These are phyloP conservation scores for Hypoxylon sp. DNA, from an alignment of 2,329 filamentous ascomycete species.

Conservation along the genomic window DNA sequence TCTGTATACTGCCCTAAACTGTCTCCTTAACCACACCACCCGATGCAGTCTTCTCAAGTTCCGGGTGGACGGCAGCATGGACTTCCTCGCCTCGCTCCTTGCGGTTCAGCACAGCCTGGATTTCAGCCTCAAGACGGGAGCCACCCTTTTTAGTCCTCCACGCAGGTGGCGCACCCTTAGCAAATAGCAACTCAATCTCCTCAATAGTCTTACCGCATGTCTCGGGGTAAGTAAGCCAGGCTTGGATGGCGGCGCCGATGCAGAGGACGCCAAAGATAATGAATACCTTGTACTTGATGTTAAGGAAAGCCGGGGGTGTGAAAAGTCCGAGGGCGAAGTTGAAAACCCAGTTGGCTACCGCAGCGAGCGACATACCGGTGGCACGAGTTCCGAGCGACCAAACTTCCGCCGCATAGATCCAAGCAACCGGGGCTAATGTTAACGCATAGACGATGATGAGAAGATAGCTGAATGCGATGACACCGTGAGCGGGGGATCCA, in stretches of 20 bases:
- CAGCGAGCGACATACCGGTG: constrained; percentile 70
- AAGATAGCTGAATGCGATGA: constrained; percentile 76
- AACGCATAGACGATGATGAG: constrained; percentile 75
- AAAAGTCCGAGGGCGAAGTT: constrained; percentile 73
- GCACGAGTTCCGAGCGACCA: constrained; percentile 74
- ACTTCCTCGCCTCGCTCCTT: constrained; percentile 44
- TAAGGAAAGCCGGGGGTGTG: constrained; percentile 70
- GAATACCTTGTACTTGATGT: constrained; percentile 69
- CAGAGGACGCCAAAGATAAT: constrained; percentile 59
- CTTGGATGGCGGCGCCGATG: constrained; percentile 53
- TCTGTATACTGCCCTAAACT: constrained; percentile 6
- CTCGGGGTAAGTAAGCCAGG: constrained; percentile 57
- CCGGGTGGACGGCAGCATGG: constrained; percentile 40
- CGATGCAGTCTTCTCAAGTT: constrained; percentile 37
- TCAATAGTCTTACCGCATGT: constrained; percentile 60
- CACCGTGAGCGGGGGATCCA: constrained; percentile 69
- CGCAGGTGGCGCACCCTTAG: constrained; percentile 54
- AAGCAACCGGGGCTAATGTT: constrained; percentile 74
- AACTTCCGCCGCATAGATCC: constrained; percentile 77
- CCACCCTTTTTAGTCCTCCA: constrained; percentile 58
- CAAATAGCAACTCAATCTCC: constrained; percentile 57
- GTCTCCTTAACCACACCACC: constrained; percentile 32
- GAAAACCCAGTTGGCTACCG: constrained; percentile 69
- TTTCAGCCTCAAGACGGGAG: constrained; percentile 51
- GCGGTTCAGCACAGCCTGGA: constrained; percentile 51